phyloP scores from a whole-genome alignment of 345 rosid genomes.

The Populus nigra region DNA sequence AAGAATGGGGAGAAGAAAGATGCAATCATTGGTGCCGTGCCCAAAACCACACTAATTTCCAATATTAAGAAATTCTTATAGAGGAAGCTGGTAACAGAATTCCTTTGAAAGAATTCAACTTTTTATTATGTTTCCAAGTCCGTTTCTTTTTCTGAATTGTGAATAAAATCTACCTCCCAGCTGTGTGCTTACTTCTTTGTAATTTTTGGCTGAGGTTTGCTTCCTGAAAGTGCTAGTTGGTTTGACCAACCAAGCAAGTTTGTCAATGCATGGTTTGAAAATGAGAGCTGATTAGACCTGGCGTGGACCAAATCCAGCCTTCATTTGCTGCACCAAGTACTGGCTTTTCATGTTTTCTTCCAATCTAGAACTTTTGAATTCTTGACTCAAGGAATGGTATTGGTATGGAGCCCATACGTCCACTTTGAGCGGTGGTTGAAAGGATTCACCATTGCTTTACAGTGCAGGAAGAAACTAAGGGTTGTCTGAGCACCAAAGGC shows the following conservation, averaged over 20 bases:
- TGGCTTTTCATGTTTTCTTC: neutral
- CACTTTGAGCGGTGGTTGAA: neutral
- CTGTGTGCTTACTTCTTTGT: too few species aligned
- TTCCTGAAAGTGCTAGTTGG: neutral
- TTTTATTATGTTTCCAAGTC: too few species aligned
- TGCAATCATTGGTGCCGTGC: slow-evolving; percentile 68
- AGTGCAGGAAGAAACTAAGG: too few species aligned
- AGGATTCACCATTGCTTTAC: neutral
- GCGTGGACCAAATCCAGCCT: neutral
- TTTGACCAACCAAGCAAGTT: neutral
- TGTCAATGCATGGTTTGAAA: neutral
- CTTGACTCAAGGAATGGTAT: neutral
- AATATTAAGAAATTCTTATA: slow-evolving; percentile 61
- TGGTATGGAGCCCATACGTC: neutral
- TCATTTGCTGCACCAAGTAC: neutral
- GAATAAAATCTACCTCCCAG: too few species aligned
- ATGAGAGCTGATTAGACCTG: neutral
- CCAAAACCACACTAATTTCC: slow-evolving; percentile 58
- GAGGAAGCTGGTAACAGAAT: slow-evolving; percentile 3
- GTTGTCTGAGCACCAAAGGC: too few species aligned
- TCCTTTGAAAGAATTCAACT: neutral
- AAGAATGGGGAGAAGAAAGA: slow-evolving; percentile 72
- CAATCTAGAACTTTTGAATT: neutral
- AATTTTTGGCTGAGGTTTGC: neutral
- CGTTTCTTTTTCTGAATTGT: too few species aligned